phyloP scores from a whole-genome alignment of 495 filamentous ascomycete genomes.

The Annulohypoxylon nitens region DNA sequence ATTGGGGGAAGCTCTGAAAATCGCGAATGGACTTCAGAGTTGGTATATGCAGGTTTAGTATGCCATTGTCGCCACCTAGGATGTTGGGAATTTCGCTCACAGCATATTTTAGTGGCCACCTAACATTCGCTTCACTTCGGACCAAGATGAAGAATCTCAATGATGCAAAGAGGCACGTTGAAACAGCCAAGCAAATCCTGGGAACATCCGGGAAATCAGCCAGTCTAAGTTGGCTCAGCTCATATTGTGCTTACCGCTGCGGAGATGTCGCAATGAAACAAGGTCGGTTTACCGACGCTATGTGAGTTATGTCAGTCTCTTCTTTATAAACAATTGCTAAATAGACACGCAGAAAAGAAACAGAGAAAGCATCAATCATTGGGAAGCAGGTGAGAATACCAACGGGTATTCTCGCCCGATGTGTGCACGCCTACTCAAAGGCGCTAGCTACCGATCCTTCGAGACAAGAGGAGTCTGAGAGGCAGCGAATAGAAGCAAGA shows the following conservation, averaged over 20 bases:
- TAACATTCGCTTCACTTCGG: slow-evolving; percentile 24
- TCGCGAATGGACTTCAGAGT: slow-evolving; percentile 22
- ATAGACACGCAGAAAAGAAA: background rate
- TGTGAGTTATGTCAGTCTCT: background rate
- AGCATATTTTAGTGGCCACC: slow-evolving; percentile 20
- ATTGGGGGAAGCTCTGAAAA: slow-evolving; percentile 2
- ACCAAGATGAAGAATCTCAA: slow-evolving; percentile 18
- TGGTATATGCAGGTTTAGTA: slow-evolving; percentile 41
- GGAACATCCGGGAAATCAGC: slow-evolving; percentile 18
- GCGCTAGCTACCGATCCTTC: slow-evolving; percentile 24
- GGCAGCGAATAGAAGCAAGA: slow-evolving; percentile 23
- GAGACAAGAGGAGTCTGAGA: slow-evolving; percentile 18
- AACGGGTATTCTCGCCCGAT: slow-evolving; percentile 21
- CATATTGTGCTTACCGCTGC: slow-evolving; percentile 29
- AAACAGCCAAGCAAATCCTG: slow-evolving; percentile 18
- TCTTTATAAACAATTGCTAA: background rate
- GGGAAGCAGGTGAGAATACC: slow-evolving; percentile 25
- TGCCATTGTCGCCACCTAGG: background rate
- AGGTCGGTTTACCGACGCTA: slow-evolving; percentile 20
- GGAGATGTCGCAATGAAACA: slow-evolving; percentile 29
- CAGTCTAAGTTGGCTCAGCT: slow-evolving; percentile 34
- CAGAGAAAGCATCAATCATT: slow-evolving; percentile 20
- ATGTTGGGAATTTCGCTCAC: background rate
- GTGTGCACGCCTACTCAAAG: slow-evolving; percentile 27
- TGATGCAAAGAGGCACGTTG: slow-evolving; percentile 14